Percentiles rank a stretch among this genome's conserved stretches.
These are phyloP conservation scores for Amanita fuliginea DNA, from an alignment of 768 basidiomycete species.

Conservation along the genomic window DNA sequence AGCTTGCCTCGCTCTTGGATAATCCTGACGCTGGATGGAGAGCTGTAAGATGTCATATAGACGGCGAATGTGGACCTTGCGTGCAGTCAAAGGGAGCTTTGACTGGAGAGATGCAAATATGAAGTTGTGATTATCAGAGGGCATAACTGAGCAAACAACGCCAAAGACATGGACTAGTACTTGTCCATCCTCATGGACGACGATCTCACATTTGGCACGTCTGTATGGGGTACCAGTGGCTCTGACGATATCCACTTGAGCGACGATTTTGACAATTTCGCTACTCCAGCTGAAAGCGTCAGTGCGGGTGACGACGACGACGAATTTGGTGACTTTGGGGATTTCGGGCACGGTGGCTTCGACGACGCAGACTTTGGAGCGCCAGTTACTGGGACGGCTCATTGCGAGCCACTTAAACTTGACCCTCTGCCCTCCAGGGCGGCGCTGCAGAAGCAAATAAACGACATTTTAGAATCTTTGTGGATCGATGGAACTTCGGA, in stretches of 20 bases:
- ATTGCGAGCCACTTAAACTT: slow-evolving; percentile 55
- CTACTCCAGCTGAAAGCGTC: slow-evolving; percentile 25
- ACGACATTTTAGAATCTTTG: slow-evolving; percentile 53
- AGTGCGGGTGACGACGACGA: slow-evolving; percentile 33
- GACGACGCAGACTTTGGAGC: slow-evolving; percentile 25
- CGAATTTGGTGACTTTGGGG: slow-evolving; percentile 82
- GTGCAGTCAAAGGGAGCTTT: slow-evolving; percentile 37
- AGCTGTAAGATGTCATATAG: slow-evolving; percentile 68
- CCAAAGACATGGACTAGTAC: slow-evolving; percentile 15
- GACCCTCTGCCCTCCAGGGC: slow-evolving; percentile 51
- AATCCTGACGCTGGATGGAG: slow-evolving; percentile 56
- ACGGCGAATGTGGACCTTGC: slow-evolving; percentile 65
- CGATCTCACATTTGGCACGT: slow-evolving; percentile 60
- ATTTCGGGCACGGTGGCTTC: slow-evolving; percentile 50
- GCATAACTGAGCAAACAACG: slow-evolving; percentile 21
- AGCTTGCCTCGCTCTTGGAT: slow-evolving; percentile 49
- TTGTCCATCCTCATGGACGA: slow-evolving; percentile 42
- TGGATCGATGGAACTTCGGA: slow-evolving; percentile 43
- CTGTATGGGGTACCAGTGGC: slow-evolving; percentile 57
- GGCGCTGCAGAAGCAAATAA: slow-evolving; percentile 50
- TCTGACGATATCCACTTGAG: slow-evolving; percentile 24
- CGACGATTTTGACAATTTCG: slow-evolving; percentile 59
- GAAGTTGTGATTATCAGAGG: slow-evolving; percentile 32
- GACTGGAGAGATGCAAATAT: slow-evolving; percentile 51
- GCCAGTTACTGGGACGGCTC: slow-evolving; percentile 31